phyloP scores from a whole-genome alignment of 2,329 filamentous ascomycete genomes.

The Fonsecaea monophora region DNA sequence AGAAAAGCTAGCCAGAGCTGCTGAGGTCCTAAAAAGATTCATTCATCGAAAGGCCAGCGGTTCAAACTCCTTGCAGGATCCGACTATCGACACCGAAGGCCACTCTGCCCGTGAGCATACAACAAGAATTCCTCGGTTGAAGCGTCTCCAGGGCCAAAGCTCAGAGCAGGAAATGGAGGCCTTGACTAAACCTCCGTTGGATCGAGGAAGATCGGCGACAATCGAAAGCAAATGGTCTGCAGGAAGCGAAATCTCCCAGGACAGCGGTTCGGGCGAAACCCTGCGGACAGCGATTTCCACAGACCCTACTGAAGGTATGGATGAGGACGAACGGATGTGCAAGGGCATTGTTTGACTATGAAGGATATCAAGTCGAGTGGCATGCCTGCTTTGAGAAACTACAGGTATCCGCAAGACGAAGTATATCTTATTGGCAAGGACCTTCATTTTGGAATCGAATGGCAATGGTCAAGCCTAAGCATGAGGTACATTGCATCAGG shows the following conservation, averaged over 20 bases:
- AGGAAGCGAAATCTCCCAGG: not conserved
- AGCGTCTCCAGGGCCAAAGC: not conserved
- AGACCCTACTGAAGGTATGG: conserved; percentile 10
- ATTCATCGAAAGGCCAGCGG: not conserved
- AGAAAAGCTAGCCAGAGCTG: conserved; percentile 16
- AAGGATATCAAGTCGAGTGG: not conserved
- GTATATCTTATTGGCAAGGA: not conserved
- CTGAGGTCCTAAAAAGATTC: conserved; percentile 15
- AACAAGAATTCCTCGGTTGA: not conserved
- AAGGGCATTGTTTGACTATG: conserved; percentile 20
- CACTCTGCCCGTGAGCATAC: not conserved
- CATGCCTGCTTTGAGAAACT: not conserved
- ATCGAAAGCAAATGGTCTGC: conserved; percentile 11
- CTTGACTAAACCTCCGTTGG: not conserved
- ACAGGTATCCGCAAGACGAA: not conserved
- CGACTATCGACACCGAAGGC: not conserved
- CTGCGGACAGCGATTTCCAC: conserved; percentile 8
- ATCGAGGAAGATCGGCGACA: not conserved
- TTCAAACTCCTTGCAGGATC: not conserved
- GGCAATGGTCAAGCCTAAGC: not conserved
- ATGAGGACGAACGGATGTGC: conserved; percentile 21
- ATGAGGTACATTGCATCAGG: not conserved
- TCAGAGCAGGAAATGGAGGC: not conserved
- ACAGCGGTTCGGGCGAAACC: conserved; percentile 2
- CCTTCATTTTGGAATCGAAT: not conserved